Evolutionary conservation across 2,329 filamentous ascomycete genomes (phyloP).

Genomic region (Rutstroemia sp.): DNA sequence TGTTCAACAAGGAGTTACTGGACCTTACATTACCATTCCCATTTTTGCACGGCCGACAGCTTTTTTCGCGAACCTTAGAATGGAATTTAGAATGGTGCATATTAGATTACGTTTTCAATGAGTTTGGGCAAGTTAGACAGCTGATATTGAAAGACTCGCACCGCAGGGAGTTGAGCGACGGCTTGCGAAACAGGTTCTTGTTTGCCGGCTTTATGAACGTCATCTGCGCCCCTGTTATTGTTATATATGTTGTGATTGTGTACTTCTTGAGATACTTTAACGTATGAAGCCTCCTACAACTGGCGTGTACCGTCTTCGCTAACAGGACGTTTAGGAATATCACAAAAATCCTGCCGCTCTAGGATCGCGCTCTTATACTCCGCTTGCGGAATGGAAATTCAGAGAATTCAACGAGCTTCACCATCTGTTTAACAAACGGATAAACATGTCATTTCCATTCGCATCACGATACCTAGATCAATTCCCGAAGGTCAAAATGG

Average conservation of each 20-base stretch:
- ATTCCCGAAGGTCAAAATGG: constrained; percentile 91
- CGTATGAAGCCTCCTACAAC: constrained; percentile 38
- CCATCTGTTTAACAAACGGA: constrained; percentile 81
- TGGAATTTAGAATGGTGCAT: constrained; percentile 90
- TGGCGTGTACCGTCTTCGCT: constrained; percentile 5
- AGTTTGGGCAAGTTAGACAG: constrained; percentile 77
- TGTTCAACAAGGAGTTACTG: constrained; percentile 95
- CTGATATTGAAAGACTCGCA: constrained; percentile 80
- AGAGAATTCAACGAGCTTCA: constrained; percentile 95
- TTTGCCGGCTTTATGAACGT: constrained; percentile 84
- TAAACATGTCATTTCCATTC: constrained; percentile 92
- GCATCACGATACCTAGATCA: constrained; percentile 90
- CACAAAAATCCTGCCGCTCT: constrained; percentile 87
- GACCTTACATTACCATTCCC: constrained; percentile 82
- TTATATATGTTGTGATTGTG: constrained; percentile 78
- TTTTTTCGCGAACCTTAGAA: constrained; percentile 84
- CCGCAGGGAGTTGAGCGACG: constrained; percentile 69
- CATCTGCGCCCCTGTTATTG: constrained; percentile 76
- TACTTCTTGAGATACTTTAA: constrained; percentile 97
- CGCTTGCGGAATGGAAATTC: constrained; percentile 95
- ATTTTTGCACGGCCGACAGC: constrained; percentile 68
- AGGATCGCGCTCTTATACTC: constrained; percentile 84
- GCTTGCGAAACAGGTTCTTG: constrained; percentile 68
- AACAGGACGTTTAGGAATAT: constrained; percentile 60
- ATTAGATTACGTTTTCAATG: constrained; percentile 89